A percentile compares a stretch with the other conserved stretches of the same genome.
phyloP scores from a whole-genome alignment of 2,329 filamentous ascomycete species.

The Alternaria rosae region DNA sequence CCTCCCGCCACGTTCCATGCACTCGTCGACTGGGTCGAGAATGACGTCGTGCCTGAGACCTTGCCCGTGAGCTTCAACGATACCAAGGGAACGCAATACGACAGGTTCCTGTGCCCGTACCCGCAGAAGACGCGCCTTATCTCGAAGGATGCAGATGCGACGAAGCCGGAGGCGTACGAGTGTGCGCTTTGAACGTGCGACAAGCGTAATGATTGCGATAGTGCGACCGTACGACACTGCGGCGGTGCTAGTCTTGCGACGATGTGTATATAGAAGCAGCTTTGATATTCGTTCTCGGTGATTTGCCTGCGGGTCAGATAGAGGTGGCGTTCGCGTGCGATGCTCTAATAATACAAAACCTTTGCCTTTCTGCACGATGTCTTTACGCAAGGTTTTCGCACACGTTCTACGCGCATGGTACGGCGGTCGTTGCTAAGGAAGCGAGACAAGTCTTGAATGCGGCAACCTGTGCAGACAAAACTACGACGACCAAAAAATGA shows the following conservation, averaged over 20 bases:
- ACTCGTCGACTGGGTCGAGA: conserved; percentile 40
- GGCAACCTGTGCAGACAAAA: no score
- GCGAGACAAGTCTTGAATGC: no score
- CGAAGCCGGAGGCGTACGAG: conserved; percentile 14
- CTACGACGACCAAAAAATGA: no score
- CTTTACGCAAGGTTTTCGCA: background rate
- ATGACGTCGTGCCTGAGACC: conserved; percentile 22
- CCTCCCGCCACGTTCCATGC: conserved; percentile 45
- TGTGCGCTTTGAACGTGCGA: conserved; percentile 1
- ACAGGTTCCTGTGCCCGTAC: conserved; percentile 27
- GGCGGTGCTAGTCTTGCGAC: background rate
- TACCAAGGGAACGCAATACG: conserved; percentile 7
- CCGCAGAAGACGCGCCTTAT: conserved; percentile 19
- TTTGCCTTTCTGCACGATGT: background rate
- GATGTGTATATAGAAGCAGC: background rate
- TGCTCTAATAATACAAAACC: background rate
- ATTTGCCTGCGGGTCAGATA: background rate
- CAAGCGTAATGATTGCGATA: no score
- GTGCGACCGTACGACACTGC: background rate
- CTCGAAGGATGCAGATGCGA: conserved; percentile 8
- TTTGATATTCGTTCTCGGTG: background rate
- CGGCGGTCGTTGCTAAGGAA: no score
- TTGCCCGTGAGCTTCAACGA: conserved; percentile 6
- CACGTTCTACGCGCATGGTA: background rate
- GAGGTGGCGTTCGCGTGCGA: background rate